These are phyloP conservation scores for Cyberlindnera petersonii DNA, from an alignment of 805 yeast genomes.

Conservation along the genomic window DNA sequence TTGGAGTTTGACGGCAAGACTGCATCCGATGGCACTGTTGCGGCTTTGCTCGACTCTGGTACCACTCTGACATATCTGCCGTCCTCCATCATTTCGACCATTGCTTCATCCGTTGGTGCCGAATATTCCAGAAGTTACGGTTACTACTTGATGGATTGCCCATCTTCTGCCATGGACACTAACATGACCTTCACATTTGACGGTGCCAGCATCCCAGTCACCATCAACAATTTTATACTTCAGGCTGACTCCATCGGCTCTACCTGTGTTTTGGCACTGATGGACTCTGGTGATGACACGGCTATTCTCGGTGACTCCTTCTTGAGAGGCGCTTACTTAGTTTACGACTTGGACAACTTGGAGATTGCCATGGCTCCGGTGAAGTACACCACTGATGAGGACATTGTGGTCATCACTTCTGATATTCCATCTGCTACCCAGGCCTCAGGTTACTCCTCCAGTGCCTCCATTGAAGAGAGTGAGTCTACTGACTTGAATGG, in stretches of 20 bases:
- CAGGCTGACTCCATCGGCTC: slow-evolving; percentile 21
- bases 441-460: slow-evolving; percentile 44
- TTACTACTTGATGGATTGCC: slow-evolving; percentile 46
- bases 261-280: slow-evolving; percentile 44
- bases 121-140: slow-evolving; percentile 38
- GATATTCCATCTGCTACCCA: slow-evolving; percentile 49
- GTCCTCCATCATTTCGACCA: slow-evolving; percentile 27
- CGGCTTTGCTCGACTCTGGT: slow-evolving; percentile 44
- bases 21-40: slow-evolving; percentile 7
- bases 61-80: slow-evolving; percentile 46
- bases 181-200: slow-evolving; percentile 43
- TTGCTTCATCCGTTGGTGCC: slow-evolving; percentile 42
- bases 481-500: slow-evolving; percentile 11
- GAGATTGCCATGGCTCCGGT: slow-evolving; percentile 47
- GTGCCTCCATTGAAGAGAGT: slow-evolving; percentile 25
- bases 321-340: slow-evolving; percentile 48
- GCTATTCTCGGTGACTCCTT: slow-evolving; percentile 51
- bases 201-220: slow-evolving; percentile 52
- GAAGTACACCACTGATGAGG: slow-evolving; percentile 30
- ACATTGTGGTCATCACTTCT: slow-evolving; percentile 43
- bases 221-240: slow-evolving; percentile 36
- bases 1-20: slow-evolving; percentile 9
- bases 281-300: slow-evolving; percentile 33
- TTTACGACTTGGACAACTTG: slow-evolving; percentile 47
- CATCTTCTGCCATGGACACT: slow-evolving; percentile 7